Evolutionary conservation across 495 filamentous ascomycete species (phyloP).

Genomic region (Usnea hakonensis): DNA sequence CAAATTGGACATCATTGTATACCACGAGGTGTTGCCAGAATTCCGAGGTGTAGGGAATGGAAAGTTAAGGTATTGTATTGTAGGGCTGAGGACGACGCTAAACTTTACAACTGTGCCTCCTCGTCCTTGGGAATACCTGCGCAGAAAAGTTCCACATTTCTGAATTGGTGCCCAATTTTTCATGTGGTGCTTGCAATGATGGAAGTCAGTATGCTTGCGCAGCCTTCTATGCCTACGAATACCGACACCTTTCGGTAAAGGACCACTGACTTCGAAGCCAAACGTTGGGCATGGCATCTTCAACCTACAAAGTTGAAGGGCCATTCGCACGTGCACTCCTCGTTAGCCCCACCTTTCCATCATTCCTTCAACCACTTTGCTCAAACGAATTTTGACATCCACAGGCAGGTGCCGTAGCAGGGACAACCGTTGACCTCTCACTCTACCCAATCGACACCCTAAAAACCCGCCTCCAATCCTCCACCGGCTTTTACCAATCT

Average conservation of each 20-base stretch:
- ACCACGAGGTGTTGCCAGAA: no score
- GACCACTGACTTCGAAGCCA: neutral
- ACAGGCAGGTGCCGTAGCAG: conserved; percentile 71
- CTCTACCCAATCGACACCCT: conserved; percentile 89
- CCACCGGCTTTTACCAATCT: conserved; percentile 60
- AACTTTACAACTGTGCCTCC: no score
- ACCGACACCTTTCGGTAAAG: neutral
- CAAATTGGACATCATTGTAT: neutral
- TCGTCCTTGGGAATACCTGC: no score
- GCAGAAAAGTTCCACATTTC: neutral
- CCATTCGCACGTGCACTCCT: conserved; percentile 20
- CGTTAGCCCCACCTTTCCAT: conserved; percentile 7
- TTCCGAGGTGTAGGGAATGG: no score
- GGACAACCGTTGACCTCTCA: conserved; percentile 82
- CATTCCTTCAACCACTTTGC: neutral
- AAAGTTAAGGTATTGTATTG: no score
- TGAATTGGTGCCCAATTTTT: neutral
- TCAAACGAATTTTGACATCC: neutral
- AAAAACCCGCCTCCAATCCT: conserved; percentile 89
- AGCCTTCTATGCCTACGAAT: neutral
- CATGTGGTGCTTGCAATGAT: neutral
- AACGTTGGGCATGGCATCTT: neutral
- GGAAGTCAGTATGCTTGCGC: neutral
- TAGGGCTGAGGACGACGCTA: no score
- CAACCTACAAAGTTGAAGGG: conserved; percentile 1